A percentile compares a stretch with the other conserved stretches of the same genome.
Conservation (phyloP, 2,329 filamentous ascomycete species). For the Paracamarosporium sp. region DNA sequence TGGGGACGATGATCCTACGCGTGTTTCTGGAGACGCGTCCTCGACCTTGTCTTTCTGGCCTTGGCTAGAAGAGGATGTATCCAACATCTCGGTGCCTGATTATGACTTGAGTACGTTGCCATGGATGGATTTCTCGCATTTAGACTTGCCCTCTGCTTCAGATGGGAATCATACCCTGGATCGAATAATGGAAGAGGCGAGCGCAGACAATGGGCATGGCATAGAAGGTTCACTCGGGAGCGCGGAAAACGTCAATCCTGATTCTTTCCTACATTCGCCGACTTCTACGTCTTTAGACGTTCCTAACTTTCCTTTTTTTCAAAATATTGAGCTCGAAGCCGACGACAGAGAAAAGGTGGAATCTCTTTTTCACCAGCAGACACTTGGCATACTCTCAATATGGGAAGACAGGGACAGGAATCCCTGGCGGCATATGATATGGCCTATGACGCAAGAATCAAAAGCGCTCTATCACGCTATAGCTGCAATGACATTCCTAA, state of each 20-base stretch:
- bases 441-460: constrained; percentile 68
- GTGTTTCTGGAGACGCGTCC: background rate
- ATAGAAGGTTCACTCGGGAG: background rate
- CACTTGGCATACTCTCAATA: constrained; percentile 71
- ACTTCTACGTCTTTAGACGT: constrained; percentile 21
- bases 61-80: constrained; percentile 5
- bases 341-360: constrained; percentile 66
- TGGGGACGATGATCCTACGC: background rate
- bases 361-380: constrained; percentile 66
- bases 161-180: background rate
- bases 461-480: constrained; percentile 71
- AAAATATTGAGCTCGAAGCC: constrained; percentile 4
- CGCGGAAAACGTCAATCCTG: constrained; percentile 52
- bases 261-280: constrained; percentile 43
- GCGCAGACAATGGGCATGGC: background rate
- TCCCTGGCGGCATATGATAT: constrained; percentile 72
- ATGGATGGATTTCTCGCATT: constrained; percentile 9
- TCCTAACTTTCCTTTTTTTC: constrained; percentile 1
- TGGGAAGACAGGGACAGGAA: constrained; percentile 72
- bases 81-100: background rate
- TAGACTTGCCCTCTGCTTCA: background rate
- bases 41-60: constrained; percentile 1
- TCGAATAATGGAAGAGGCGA: constrained; percentile 1
- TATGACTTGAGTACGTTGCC: constrained; percentile 4
- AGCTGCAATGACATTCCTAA: constrained; percentile 71